Conservation (phyloP, 2,329 filamentous ascomycete species). For the Phoma sp. region DNA sequence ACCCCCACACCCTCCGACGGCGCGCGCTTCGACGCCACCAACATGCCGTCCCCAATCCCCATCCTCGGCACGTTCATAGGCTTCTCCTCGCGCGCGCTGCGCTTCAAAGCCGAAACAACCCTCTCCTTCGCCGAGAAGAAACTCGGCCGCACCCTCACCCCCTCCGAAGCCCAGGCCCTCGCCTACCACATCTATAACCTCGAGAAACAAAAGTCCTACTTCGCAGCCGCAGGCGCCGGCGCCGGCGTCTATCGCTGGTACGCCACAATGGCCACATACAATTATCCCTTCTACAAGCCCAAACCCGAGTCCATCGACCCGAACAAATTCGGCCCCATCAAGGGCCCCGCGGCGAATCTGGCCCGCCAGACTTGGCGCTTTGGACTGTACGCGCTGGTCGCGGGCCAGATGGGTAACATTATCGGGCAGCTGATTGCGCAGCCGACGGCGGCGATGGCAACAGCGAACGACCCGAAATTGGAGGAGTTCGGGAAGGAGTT, state of each 20-base stretch:
- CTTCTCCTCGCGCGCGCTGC: conserved; percentile 33
- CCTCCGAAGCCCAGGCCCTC: conserved; percentile 52
- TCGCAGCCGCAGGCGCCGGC: conserved; percentile 41
- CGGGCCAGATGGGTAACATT: conserved; percentile 40
- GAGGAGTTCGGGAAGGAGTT: conserved; percentile 48
- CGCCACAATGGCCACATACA: conserved; percentile 39
- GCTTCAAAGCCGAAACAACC: conserved; percentile 39
- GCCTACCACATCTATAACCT: conserved; percentile 49
- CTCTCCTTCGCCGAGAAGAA: conserved; percentile 43
- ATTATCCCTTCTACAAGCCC: conserved; percentile 53
- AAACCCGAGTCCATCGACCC: conserved; percentile 47
- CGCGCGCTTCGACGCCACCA: conserved; percentile 45
- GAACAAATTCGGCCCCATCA: conserved; percentile 46
- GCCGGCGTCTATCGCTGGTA: conserved; percentile 44
- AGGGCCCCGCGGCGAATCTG: conserved; percentile 41
- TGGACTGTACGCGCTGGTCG: conserved; percentile 32
- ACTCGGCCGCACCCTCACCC: conserved; percentile 46
- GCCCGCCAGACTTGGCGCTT: conserved; percentile 38
- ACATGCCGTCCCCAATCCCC: conserved; percentile 46
- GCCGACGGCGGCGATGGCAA: conserved; percentile 41
- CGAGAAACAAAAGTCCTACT: conserved; percentile 48
- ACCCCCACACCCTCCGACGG: conserved; percentile 20
- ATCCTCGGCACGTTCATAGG: conserved; percentile 41
- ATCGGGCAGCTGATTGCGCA: conserved; percentile 43
- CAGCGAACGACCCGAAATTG: conserved; percentile 49